Percentiles rank a stretch among this genome's conserved stretches.
Evolutionary conservation across 2,329 filamentous ascomycete species (phyloP).

Genomic region (Colletotrichum sp.): DNA sequence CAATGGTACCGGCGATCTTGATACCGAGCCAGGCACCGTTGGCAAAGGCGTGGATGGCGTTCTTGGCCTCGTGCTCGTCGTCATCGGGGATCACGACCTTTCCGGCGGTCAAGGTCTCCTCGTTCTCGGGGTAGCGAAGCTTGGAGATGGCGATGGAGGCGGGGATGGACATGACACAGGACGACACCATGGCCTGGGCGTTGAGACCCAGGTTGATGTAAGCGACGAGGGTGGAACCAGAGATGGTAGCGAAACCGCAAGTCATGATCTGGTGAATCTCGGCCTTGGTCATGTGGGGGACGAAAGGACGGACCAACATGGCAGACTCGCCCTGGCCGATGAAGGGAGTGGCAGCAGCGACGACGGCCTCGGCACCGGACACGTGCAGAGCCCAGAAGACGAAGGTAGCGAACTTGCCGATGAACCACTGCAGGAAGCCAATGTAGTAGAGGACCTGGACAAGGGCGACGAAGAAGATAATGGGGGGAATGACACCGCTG

Average conservation of each 20-base stretch:
- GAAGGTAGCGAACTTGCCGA: slow-evolving; percentile 84
- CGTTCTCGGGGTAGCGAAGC: slow-evolving; percentile 85
- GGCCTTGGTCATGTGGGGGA: slow-evolving; percentile 82
- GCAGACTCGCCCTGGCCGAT: slow-evolving; percentile 94
- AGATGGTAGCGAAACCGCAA: slow-evolving; percentile 91
- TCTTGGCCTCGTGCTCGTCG: slow-evolving; percentile 76
- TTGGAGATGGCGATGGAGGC: slow-evolving; percentile 90
- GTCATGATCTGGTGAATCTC: slow-evolving; percentile 94
- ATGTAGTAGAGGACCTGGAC: slow-evolving; percentile 86
- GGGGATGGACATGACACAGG: slow-evolving; percentile 95
- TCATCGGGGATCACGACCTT: slow-evolving; percentile 82
- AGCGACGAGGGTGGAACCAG: slow-evolving; percentile 83
- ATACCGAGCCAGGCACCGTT: slow-evolving; percentile 86
- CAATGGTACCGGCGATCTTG: slow-evolving; percentile 85
- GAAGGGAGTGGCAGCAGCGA: slow-evolving; percentile 90
- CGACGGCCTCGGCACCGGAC: slow-evolving; percentile 91
- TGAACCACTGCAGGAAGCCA: slow-evolving; percentile 86
- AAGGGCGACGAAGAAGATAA: slow-evolving; percentile 96
- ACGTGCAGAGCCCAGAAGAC: slow-evolving; percentile 92
- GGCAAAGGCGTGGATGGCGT: slow-evolving; percentile 83
- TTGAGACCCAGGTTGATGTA: slow-evolving; percentile 88
- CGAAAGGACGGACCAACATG: slow-evolving; percentile 89
- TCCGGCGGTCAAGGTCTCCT: slow-evolving; percentile 84
- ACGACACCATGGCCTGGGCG: slow-evolving; percentile 84
- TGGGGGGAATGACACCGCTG: slow-evolving; percentile 80